phyloP scores from a whole-genome alignment of 1,139 yeast species.

The Yamadazyma spencermartinsiae region DNA sequence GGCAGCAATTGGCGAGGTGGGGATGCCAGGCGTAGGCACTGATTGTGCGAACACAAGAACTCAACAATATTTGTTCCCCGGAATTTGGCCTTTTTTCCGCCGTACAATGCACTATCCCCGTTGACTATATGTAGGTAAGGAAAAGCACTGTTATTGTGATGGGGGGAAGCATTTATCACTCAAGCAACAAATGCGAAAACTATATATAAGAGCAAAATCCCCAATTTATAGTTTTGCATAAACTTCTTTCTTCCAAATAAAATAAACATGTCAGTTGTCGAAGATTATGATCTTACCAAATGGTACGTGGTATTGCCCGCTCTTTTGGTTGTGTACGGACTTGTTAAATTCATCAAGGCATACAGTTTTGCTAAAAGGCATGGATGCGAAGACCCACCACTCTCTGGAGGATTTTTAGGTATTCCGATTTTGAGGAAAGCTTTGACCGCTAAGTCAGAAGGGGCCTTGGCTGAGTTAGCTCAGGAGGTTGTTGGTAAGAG shows the following conservation, averaged over 20 bases:
- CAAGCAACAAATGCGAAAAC: not conserved
- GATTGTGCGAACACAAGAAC: too few species aligned
- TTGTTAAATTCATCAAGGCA: conserved; percentile 5
- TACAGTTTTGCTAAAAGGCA: conserved; percentile 52
- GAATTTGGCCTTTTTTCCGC: not conserved
- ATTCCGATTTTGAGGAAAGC: conserved; percentile 18
- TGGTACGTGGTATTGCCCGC: conserved; percentile 16
- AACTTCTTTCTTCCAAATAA: not conserved
- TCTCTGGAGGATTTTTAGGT: conserved; percentile 21
- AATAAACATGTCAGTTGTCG: conserved; percentile 19
- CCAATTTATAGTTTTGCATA: too few species aligned
- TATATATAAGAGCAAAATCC: not conserved
- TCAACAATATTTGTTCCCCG: not conserved
- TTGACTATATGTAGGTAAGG: not conserved
- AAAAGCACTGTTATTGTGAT: not conserved
- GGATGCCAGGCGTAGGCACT: too few species aligned
- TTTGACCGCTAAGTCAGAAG: conserved; percentile 23
- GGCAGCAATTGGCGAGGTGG: too few species aligned
- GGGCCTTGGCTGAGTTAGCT: conserved; percentile 26
- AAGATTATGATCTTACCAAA: conserved; percentile 29
- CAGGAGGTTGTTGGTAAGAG: conserved; percentile 14
- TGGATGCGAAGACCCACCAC: conserved; percentile 50
- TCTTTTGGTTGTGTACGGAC: conserved; percentile 7
- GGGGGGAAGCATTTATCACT: not conserved
- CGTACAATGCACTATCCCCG: not conserved